phyloP scores from a whole-genome alignment of 768 basidiomycete genomes.

The Exsudoporus frostii region DNA sequence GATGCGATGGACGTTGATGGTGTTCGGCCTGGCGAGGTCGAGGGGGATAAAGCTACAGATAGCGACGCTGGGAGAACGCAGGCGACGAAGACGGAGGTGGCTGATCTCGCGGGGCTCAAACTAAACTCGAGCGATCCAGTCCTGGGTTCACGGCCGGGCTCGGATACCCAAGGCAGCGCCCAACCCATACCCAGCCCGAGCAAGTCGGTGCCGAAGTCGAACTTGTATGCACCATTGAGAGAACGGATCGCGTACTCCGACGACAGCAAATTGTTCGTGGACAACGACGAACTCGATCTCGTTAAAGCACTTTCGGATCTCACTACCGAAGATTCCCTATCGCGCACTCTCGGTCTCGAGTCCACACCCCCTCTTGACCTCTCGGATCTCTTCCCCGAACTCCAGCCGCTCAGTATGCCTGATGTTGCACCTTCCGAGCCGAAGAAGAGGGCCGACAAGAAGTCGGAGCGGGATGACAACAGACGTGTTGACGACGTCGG shows the following conservation, averaged over 20 bases:
- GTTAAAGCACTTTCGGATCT: constrained; percentile 48
- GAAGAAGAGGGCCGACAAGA: constrained; percentile 54
- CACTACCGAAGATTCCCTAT: constrained; percentile 23
- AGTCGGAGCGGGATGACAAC: constrained; percentile 61
- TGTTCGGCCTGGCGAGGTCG: constrained; percentile 20
- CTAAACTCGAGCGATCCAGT: constrained; percentile 54
- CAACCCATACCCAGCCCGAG: constrained; percentile 15
- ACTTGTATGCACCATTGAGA: constrained; percentile 54
- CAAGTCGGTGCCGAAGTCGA: constrained; percentile 43
- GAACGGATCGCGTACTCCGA: constrained; percentile 51
- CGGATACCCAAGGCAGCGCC: constrained; percentile 31
- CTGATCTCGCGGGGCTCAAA: constrained; percentile 44
- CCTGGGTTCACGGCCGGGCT: constrained; percentile 40
- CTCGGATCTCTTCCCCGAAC: constrained; percentile 80
- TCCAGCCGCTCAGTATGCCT: constrained; percentile 57
- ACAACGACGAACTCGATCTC: constrained; percentile 48
- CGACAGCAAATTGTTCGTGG: constrained; percentile 48
- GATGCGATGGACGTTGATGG: constrained; percentile 38
- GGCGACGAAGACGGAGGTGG: constrained; percentile 26
- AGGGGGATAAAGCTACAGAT: constrained; percentile 18
- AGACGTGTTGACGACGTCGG: constrained; percentile 77
- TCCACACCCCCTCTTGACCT: constrained; percentile 44
- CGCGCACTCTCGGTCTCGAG: constrained; percentile 16
- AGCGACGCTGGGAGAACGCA: constrained; percentile 13
- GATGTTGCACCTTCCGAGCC: constrained; percentile 38